Conservation (phyloP, 2,329 filamentous ascomycete genomes). For the Alternaria ventricosa region DNA sequence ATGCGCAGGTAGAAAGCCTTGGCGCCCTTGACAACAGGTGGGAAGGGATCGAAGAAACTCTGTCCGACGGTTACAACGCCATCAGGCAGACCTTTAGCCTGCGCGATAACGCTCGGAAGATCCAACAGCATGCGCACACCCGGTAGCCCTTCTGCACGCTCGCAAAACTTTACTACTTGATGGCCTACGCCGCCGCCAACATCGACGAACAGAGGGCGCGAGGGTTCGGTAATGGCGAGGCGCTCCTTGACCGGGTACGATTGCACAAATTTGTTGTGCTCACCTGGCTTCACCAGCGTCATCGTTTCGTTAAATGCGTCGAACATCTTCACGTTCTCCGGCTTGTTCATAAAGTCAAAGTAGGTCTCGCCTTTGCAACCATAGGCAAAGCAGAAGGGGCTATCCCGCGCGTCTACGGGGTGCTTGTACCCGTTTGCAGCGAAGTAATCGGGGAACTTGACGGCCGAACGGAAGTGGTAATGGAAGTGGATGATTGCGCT, state of each 20-base stretch:
- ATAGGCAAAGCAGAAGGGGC: conserved; percentile 32
- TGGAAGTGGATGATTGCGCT: conserved; percentile 10
- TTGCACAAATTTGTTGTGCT: conserved; percentile 14
- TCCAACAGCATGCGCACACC: conserved; percentile 20
- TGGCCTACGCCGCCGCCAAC: conserved; percentile 15
- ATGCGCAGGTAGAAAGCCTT: conserved; percentile 38
- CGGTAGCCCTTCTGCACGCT: neutral
- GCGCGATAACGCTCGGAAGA: conserved; percentile 16
- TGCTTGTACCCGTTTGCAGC: conserved; percentile 35
- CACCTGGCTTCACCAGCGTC: conserved; percentile 14
- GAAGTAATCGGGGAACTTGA: conserved; percentile 32
- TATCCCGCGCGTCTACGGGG: conserved; percentile 34
- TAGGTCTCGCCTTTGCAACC: conserved; percentile 21
- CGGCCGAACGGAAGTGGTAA: conserved; percentile 16
- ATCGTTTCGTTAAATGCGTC: conserved; percentile 40
- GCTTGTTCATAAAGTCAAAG: conserved; percentile 33
- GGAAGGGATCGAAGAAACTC: conserved; percentile 27
- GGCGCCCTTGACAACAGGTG: conserved; percentile 19
- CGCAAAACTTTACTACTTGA: neutral
- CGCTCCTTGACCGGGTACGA: conserved; percentile 23
- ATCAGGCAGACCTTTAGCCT: conserved; percentile 2
- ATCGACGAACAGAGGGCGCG: conserved; percentile 22
- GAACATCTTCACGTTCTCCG: conserved; percentile 18
- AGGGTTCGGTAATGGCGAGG: conserved; percentile 6
- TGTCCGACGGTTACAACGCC: conserved; percentile 14